Conservation (phyloP, 1,139 yeast genomes). For the Nakaseomyces glabratus region DNA sequence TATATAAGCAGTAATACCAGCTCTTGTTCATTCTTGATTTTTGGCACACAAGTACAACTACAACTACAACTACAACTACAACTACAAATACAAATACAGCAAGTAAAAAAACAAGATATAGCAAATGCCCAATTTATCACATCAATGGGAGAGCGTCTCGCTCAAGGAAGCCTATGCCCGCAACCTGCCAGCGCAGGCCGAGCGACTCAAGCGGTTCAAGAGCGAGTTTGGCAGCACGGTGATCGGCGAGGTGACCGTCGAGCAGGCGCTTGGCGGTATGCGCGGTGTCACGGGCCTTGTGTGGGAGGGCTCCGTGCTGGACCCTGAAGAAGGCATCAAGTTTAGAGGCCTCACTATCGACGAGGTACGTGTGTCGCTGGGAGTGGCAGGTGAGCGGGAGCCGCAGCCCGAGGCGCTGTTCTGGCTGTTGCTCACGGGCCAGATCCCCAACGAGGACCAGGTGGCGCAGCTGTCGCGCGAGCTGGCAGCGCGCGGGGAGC, state of each 20-base stretch:
- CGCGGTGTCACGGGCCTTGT: slow-evolving; percentile 96
- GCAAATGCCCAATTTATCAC: no score
- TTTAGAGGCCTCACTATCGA: slow-evolving; percentile 98
- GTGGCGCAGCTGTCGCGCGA: slow-evolving; percentile 45
- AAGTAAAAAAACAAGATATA: no score
- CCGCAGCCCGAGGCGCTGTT: slow-evolving; percentile 62
- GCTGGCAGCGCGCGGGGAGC: slow-evolving; percentile 47
- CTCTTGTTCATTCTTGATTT: no score
- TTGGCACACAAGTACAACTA: no score
- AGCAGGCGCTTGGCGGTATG: slow-evolving; percentile 99
- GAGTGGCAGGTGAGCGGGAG: slow-evolving; percentile 72
- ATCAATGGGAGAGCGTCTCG: no score
- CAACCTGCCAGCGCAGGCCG: slow-evolving; percentile 83
- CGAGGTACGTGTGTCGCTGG: slow-evolving; percentile 84
- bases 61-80: no score
- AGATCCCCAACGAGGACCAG: slow-evolving; percentile 49
- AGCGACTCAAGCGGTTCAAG: slow-evolving; percentile 82
- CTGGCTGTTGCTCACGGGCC: slow-evolving; percentile 57
- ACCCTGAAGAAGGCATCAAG: slow-evolving; percentile 96
- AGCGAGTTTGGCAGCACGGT: slow-evolving; percentile 81
- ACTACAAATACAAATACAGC: no score
- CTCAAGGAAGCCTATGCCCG: slow-evolving; percentile 91
- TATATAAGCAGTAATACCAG: no score
- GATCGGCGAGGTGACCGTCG: slow-evolving; percentile 87
- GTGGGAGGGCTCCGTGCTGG: slow-evolving; percentile 98